Conservation (phyloP, 352 stramenopile genomes). For the Pelagophyceae sp. region DNA sequence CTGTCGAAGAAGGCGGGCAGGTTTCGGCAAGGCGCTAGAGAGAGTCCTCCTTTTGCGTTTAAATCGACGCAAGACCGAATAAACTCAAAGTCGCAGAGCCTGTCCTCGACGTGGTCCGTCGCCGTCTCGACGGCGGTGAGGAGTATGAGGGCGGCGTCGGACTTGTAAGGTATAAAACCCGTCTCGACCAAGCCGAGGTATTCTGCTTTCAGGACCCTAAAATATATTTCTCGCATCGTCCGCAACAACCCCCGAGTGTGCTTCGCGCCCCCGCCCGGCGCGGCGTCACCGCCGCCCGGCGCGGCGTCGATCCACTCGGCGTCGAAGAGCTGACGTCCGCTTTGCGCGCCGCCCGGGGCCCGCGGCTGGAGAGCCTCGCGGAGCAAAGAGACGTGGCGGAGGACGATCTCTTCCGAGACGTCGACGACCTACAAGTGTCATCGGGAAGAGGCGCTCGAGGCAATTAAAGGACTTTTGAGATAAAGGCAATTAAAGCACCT, state of each 20-base stretch:
- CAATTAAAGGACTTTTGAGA: no score
- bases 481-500: no score
- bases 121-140: neutral
- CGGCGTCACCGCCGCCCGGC: neutral
- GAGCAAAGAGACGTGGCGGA: no score
- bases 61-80: neutral
- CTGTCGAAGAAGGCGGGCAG: neutral
- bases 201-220: neutral
- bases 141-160: neutral
- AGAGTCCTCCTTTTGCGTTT: neutral
- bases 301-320: no score
- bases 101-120: neutral
- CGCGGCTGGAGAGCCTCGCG: no score
- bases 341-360: neutral
- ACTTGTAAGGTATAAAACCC: neutral
- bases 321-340: neutral
- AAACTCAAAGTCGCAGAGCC: neutral
- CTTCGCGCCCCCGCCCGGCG: neutral
- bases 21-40: neutral
- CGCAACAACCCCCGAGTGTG: no score
- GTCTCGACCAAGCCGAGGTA: neutral
- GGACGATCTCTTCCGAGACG: neutral
- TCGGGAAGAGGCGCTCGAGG: no score
- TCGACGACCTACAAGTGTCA: no score
- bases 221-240: neutral